Percentiles rank a stretch among this genome's conserved stretches.
Conservation (phyloP, 2,329 filamentous ascomycete species). For the Apiospora koreana region DNA sequence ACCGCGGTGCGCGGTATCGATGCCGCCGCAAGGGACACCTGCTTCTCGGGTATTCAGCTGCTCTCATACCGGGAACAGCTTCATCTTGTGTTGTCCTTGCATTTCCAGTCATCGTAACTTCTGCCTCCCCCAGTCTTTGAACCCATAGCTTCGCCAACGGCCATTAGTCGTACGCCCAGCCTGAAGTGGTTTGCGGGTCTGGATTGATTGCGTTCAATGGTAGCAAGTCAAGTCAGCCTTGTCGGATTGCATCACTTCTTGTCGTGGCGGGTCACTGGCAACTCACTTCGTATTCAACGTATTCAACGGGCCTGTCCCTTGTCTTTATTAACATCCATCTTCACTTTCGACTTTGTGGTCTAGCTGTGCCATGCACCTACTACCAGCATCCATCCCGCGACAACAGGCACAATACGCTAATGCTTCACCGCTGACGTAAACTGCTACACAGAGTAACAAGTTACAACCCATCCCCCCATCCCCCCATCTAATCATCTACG, state of each 20-base stretch:
- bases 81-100: not conserved
- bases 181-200: not conserved
- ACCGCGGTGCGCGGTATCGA: not conserved
- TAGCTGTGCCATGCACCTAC: not conserved
- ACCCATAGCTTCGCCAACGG: not conserved
- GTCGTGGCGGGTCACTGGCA: not conserved
- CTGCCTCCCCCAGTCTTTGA: not conserved
- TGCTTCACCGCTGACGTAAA: not conserved
- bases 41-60: not conserved
- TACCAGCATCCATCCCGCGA: not conserved
- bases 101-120: not conserved
- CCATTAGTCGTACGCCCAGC: not conserved
- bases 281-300: not conserved
- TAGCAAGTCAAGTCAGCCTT: conserved; percentile 7
- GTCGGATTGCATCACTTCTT: not conserved
- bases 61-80: not conserved
- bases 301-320: not conserved
- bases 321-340: not conserved
- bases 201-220: not conserved
- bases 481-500: not conserved
- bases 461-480: not conserved
- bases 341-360: not conserved
- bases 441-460: not conserved
- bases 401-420: not conserved
- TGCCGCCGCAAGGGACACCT: not conserved